Conservation (phyloP, 106 monocot genomes). For the Acorus calamus region DNA sequence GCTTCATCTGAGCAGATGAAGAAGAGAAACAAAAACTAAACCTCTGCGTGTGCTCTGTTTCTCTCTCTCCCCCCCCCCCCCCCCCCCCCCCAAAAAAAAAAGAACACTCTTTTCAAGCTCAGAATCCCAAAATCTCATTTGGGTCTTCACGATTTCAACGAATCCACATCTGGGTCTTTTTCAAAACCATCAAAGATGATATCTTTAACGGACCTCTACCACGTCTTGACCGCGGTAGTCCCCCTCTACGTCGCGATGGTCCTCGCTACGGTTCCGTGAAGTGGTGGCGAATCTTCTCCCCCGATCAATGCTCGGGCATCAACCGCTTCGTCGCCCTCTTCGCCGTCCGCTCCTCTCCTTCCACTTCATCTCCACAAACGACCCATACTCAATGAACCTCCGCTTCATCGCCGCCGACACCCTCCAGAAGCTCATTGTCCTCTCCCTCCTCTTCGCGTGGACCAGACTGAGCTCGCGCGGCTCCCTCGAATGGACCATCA, state of each 20-base stretch:
- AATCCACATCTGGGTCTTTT: too few relatives aligned
- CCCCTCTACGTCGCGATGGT: slow-evolving; percentile 49
- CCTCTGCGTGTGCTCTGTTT: too few relatives aligned
- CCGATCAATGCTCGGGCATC: slow-evolving; percentile 49
- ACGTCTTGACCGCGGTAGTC: slow-evolving; percentile 43
- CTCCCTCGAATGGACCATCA: slow-evolving; percentile 42
- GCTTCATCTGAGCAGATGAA: too few relatives aligned
- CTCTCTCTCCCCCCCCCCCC: too few relatives aligned
- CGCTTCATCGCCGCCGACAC: slow-evolving; percentile 50
- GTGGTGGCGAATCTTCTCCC: slow-evolving; percentile 45
- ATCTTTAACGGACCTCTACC: slow-evolving; percentile 25
- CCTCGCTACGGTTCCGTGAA: slow-evolving; percentile 43
- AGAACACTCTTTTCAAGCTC: too few relatives aligned
- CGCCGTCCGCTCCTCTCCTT: slow-evolving; percentile 45
- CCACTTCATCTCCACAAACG: slow-evolving; percentile 53
- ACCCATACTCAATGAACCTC: slow-evolving; percentile 38
- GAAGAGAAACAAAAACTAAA: too few relatives aligned
- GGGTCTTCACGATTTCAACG: too few relatives aligned
- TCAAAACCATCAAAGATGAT: slow-evolving; percentile 14
- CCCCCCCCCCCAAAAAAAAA: too few relatives aligned
- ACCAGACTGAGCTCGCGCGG: slow-evolving; percentile 14
- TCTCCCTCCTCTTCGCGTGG: slow-evolving; percentile 29
- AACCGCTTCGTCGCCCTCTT: slow-evolving; percentile 53
- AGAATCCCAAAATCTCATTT: too few relatives aligned
- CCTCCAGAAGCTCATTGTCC: slow-evolving; percentile 38